These are phyloP conservation scores for Apium graveolens DNA, from an alignment of 129 eudicot species.

Conservation along the genomic window DNA sequence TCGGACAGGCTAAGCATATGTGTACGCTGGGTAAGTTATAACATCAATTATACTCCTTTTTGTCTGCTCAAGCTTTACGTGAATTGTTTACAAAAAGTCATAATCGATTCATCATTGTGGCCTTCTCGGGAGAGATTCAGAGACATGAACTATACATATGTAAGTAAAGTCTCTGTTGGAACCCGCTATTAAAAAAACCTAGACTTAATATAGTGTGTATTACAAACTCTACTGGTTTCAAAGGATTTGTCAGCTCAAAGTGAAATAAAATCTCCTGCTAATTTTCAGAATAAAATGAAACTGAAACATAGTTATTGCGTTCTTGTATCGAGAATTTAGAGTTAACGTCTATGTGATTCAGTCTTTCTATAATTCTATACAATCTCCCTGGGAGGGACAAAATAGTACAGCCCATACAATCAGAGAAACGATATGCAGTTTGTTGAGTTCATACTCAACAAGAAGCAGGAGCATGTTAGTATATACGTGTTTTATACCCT, in stretches of 20 bases:
- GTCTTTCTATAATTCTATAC: not conserved
- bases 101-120: not conserved
- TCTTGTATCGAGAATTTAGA: too few relatives aligned
- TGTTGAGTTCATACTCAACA: not conserved
- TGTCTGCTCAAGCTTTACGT: not conserved
- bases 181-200: too few relatives aligned
- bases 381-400: not conserved
- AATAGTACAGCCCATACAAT: not conserved
- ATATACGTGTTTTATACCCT: conserved; percentile 5
- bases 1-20: not conserved
- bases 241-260: too few relatives aligned
- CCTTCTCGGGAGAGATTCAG: not conserved
- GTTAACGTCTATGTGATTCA: too few relatives aligned
- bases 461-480: conserved; percentile 2
- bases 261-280: too few relatives aligned
- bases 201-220: too few relatives aligned
- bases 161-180: too few relatives aligned
- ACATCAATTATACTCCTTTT: not conserved
- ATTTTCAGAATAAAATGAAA: too few relatives aligned
- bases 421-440: not conserved
- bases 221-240: too few relatives aligned
- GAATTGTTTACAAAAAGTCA: not conserved
- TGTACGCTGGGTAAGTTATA: not conserved
- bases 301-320: too few relatives aligned
- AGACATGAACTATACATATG: not conserved